These are phyloP conservation scores for Ophiostoma piceae DNA, from an alignment of 2,329 filamentous ascomycete species.

Conservation along the genomic window DNA sequence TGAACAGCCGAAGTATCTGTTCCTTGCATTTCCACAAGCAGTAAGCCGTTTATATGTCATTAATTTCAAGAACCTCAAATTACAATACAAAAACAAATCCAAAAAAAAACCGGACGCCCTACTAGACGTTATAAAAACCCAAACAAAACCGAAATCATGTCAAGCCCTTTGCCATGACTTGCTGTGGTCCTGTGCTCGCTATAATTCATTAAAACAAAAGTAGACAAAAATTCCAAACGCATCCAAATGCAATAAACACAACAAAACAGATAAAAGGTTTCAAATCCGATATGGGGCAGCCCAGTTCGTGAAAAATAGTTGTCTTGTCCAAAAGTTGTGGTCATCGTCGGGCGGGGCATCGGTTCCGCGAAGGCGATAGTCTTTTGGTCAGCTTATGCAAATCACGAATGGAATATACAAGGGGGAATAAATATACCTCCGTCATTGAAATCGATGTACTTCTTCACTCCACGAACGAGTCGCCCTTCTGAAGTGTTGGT, in stretches of 20 bases:
- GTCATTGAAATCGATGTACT: neutral
- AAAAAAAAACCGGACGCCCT: no score
- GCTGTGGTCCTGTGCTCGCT: no score
- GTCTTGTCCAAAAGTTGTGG: neutral
- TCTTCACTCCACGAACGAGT: neutral
- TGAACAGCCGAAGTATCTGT: no score
- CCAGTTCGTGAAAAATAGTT: neutral
- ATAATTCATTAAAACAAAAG: no score
- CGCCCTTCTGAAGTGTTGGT: neutral
- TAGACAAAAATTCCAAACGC: neutral
- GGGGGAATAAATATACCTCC: neutral
- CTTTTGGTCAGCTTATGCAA: neutral
- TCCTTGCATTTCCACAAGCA: no score
- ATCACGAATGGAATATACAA: neutral
- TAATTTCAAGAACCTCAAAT: no score
- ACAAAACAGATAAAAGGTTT: neutral
- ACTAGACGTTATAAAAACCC: no score
- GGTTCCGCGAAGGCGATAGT: neutral
- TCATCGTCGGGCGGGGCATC: neutral
- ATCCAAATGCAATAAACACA: neutral
- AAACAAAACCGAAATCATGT: no score
- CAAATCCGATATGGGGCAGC: neutral
- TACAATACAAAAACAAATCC: no score
- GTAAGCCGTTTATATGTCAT: no score
- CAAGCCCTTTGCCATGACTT: no score